Percentiles rank a stretch among this genome's conserved stretches.
Evolutionary conservation across 306 rosid species (phyloP).

Genomic region (Morella rubra): DNA sequence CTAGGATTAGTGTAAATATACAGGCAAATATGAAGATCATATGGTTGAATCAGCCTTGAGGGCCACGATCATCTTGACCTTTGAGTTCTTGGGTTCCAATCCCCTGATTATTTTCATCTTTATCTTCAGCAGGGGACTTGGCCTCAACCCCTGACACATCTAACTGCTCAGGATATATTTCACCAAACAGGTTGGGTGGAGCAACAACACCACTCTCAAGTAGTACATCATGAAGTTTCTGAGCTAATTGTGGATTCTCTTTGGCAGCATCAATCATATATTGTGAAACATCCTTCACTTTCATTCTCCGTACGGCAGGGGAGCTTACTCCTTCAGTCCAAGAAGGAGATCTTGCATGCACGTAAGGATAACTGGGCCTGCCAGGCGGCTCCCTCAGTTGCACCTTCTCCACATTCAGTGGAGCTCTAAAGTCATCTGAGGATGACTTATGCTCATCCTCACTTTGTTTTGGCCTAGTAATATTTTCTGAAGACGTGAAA

Average conservation of each 20-base stretch:
- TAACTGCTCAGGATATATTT: slow-evolving; percentile 63
- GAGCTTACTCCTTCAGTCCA: slow-evolving; percentile 97
- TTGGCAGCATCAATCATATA: slow-evolving; percentile 97
- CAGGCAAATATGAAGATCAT: too few species aligned
- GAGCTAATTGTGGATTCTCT: slow-evolving; percentile 91
- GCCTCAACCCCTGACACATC: slow-evolving; percentile 43
- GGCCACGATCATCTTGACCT: slow-evolving; percentile 40
- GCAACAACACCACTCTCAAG: slow-evolving; percentile 95
- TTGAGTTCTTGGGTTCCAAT: slow-evolving; percentile 36
- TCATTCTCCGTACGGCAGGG: slow-evolving; percentile 70
- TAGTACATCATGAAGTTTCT: slow-evolving; percentile 86
- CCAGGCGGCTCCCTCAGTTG: slow-evolving; percentile 40
- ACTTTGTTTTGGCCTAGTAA: slow-evolving; percentile 25
- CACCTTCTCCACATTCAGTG: slow-evolving; percentile 46
- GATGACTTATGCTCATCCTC: slow-evolving; percentile 44
- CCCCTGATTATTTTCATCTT: slow-evolving; percentile 42
- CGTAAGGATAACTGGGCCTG: slow-evolving; percentile 52
- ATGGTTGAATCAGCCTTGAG: not conserved
- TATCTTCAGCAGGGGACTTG: slow-evolving; percentile 39
- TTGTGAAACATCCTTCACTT: slow-evolving; percentile 87
- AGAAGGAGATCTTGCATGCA: slow-evolving; percentile 84
- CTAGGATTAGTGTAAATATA: too few species aligned
- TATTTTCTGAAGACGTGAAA: slow-evolving; percentile 15
- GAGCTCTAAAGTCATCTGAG: slow-evolving; percentile 34
- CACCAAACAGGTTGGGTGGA: slow-evolving; percentile 85